A percentile compares a stretch with the other conserved stretches of the same genome.
These are phyloP conservation scores for Aspergillus candidus DNA, from an alignment of 2,329 filamentous ascomycete species.

Conservation along the genomic window DNA sequence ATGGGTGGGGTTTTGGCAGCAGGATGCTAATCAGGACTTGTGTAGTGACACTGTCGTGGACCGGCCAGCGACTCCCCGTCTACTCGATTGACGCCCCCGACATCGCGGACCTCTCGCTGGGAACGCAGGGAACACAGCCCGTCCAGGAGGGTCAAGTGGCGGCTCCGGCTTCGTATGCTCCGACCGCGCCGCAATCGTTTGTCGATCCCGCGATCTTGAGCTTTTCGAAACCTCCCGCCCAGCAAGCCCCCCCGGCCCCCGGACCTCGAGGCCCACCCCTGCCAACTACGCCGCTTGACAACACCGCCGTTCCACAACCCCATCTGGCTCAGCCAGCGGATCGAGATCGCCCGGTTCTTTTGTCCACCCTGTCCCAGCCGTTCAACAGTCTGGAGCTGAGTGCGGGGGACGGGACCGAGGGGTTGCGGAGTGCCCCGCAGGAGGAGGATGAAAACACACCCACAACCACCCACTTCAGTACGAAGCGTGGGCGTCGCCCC, in stretches of 20 bases:
- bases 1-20: too few relatives aligned
- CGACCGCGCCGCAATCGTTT: constrained; percentile 47
- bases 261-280: constrained; percentile 9
- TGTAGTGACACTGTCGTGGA: constrained; percentile 44
- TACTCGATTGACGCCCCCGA: constrained; percentile 53
- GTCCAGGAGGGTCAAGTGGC: constrained; percentile 12
- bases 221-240: constrained; percentile 41
- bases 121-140: constrained; percentile 17
- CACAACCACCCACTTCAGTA: constrained; percentile 19
- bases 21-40: not conserved
- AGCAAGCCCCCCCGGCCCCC: constrained; percentile 5
- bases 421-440: constrained; percentile 6
- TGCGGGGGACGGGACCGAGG: constrained; percentile 17
- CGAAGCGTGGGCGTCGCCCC: constrained; percentile 43
- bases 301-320: constrained; percentile 14
- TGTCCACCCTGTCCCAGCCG: constrained; percentile 41
- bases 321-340: constrained; percentile 13
- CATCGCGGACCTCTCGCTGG: constrained; percentile 50
- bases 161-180: constrained; percentile 18
- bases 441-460: constrained; percentile 15
- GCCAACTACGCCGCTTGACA: constrained; percentile 23
- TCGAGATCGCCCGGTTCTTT: constrained; percentile 25
- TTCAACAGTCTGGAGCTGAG: constrained; percentile 39
- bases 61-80: constrained; percentile 46
- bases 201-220: constrained; percentile 81